Percentiles rank a stretch among this genome's conserved stretches.
Conservation (phyloP, 2,329 filamentous ascomycete species). For the Thermothelomyces thermophilus region DNA sequence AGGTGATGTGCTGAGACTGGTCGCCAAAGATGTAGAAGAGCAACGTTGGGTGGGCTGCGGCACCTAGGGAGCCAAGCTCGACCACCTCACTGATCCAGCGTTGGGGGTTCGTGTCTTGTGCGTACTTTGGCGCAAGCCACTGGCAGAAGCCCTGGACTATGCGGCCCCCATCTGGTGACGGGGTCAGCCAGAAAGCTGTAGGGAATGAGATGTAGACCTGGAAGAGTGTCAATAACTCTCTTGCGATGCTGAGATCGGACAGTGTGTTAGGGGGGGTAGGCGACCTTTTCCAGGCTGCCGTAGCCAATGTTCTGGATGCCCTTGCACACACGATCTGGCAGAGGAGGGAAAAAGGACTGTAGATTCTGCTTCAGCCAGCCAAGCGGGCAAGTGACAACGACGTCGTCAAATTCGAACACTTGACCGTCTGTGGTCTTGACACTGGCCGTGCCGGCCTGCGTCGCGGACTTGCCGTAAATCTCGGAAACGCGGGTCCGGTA, state of each 20-base stretch:
- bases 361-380: slow-evolving; percentile 61
- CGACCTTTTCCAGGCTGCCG: slow-evolving; percentile 65
- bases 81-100: slow-evolving; percentile 71
- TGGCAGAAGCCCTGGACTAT: slow-evolving; percentile 62
- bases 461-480: slow-evolving; percentile 32
- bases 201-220: slow-evolving; percentile 63
- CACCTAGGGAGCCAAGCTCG: slow-evolving; percentile 60
- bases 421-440: slow-evolving; percentile 42
- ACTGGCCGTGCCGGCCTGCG: slow-evolving; percentile 30
- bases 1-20: slow-evolving; percentile 50
- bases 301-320: slow-evolving; percentile 62
- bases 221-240: background rate
- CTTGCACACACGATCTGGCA: slow-evolving; percentile 50
- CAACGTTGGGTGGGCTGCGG: slow-evolving; percentile 61
- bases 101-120: slow-evolving; percentile 51
- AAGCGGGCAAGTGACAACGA: slow-evolving; percentile 61
- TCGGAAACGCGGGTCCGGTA: slow-evolving; percentile 42
- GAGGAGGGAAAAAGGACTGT: slow-evolving; percentile 51
- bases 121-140: slow-evolving; percentile 67
- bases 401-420: slow-evolving; percentile 53
- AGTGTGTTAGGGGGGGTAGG: background rate
- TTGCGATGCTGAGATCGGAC: background rate
- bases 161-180: slow-evolving; percentile 34
- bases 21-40: slow-evolving; percentile 75
- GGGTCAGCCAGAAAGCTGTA: slow-evolving; percentile 61